These are phyloP conservation scores for Pinus tabuliformis DNA, from an alignment of 75 land plant species.

Conservation along the genomic window DNA sequence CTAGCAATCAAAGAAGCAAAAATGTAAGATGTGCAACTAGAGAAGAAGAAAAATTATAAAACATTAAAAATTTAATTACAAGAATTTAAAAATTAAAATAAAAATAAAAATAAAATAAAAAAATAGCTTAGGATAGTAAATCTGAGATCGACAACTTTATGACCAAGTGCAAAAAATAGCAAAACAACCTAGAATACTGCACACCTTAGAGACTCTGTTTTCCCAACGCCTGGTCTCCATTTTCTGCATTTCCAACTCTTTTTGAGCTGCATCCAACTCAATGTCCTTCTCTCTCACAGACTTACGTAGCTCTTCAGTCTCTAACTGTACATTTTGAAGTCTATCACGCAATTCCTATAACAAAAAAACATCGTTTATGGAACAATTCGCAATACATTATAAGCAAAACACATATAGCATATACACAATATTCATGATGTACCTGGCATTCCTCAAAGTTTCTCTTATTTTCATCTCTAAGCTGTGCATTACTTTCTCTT, in stretches of 20 bases:
- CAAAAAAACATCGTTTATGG: slow-evolving; percentile 3
- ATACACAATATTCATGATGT: neutral
- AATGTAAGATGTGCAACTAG: neutral
- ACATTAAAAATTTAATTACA: no score
- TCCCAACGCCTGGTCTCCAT: slow-evolving; percentile 50
- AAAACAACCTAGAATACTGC: no score
- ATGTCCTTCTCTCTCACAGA: slow-evolving; percentile 54
- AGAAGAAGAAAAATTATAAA: no score
- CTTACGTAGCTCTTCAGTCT: slow-evolving; percentile 43
- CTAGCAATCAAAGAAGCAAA: slow-evolving; percentile 20
- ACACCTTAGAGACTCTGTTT: slow-evolving; percentile 69
- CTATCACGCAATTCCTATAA: slow-evolving; percentile 76
- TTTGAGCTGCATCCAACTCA: slow-evolving; percentile 58
- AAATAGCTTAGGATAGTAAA: neutral
- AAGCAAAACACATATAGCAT: neutral
- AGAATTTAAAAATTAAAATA: no score
- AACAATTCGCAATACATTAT: neutral
- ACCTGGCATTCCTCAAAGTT: slow-evolving; percentile 95
- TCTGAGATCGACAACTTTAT: neutral
- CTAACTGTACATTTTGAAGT: slow-evolving; percentile 37
- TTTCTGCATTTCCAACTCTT: slow-evolving; percentile 52
- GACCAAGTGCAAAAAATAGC: no score
- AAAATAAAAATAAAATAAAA: neutral
- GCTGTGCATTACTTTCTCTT: slow-evolving; percentile 88
- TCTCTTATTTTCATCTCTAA: slow-evolving; percentile 84